These are phyloP conservation scores for Naganishia friedmannii DNA, from an alignment of 768 basidiomycete genomes.

Conservation along the genomic window DNA sequence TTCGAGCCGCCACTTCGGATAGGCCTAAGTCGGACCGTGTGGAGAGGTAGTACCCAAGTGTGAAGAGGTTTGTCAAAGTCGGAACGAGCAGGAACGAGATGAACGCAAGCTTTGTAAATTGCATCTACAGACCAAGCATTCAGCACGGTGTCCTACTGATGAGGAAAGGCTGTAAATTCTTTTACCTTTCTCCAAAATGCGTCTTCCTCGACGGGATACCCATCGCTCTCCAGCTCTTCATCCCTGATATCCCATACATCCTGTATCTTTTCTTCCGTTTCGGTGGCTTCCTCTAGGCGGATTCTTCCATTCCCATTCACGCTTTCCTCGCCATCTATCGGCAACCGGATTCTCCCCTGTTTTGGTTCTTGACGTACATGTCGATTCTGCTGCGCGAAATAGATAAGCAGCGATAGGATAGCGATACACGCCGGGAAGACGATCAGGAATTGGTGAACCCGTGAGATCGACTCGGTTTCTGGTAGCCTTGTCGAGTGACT, in stretches of 20 bases:
- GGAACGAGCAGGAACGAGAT: constrained; percentile 57
- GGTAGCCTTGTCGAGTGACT: neutral
- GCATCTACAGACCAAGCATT: constrained; percentile 56
- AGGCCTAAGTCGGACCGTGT: constrained; percentile 40
- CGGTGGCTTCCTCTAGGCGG: constrained; percentile 5
- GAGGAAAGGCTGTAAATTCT: constrained; percentile 12
- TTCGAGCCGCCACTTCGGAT: constrained; percentile 34
- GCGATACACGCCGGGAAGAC: constrained; percentile 15
- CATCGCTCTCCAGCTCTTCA: constrained; percentile 56
- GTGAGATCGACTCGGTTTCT: constrained; percentile 4
- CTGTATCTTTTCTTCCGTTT: neutral
- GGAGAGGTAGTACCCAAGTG: constrained; percentile 60
- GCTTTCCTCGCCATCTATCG: neutral
- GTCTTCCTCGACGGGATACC: constrained; percentile 63
- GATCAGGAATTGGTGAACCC: constrained; percentile 14
- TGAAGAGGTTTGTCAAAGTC: constrained; percentile 58
- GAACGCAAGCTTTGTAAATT: constrained; percentile 61
- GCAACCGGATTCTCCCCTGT: neutral
- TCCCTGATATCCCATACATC: constrained; percentile 18
- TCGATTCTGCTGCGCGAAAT: neutral
- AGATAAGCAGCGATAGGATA: constrained; percentile 1
- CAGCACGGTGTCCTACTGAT: neutral
- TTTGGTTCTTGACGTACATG: neutral
- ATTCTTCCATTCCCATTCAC: neutral
- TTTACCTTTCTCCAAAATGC: constrained; percentile 63